Base-by-base conservation (phyloP, 129 eudicot genomes). In the Centrapalus pauciflorus region DNA sequence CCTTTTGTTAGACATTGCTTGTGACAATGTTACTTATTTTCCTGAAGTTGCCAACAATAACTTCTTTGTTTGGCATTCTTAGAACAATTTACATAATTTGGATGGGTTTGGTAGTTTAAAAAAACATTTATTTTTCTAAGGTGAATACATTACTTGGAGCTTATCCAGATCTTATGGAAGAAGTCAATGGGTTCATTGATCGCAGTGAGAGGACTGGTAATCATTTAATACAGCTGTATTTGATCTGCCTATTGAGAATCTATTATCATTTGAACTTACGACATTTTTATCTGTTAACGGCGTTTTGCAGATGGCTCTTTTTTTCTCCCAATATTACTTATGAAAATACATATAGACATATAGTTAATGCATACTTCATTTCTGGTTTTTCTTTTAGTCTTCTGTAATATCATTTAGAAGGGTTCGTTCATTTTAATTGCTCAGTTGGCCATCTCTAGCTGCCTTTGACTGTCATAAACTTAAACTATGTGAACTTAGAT, bases 161-260 rank as follows among this genome's bases (percentile, higher is more conserved):
- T 65, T 75, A 83, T 71, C 87, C 90, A 58, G 94, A 85, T 55
- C 83, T 88, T 29, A 83, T 79, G 85, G 88, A 83, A 34, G 89
- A 78, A 55, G 83, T 89, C 77, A 78, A 73, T 64, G 87, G 79
- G 61, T 85, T 88, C 70, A 68, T 85, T 46, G 69, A 82, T 24
- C 83, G 71, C 28, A 37, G 75, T 67, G 96, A 92, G 80, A 92
- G 71, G 73, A 77, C 11, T 11, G 94, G 96, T 90, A 87, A 67
- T 56, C 75, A 34, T n/a, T 64, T 13, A 28, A 26, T 46, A 52
- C 62, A 40, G 24, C 64, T 26, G 57, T 41, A 38, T n/a, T 68
- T 45, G 14, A 50, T 51, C 61, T 73, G 70, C 38, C 50, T 41
- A 37, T 5, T 41, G 7, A 51, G 72, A 51, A 35, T 46, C 67